A percentile compares a stretch with the other conserved stretches of the same genome.
phyloP scores from a whole-genome alignment of 306 rosid species.

The Spatholobus suberectus region DNA sequence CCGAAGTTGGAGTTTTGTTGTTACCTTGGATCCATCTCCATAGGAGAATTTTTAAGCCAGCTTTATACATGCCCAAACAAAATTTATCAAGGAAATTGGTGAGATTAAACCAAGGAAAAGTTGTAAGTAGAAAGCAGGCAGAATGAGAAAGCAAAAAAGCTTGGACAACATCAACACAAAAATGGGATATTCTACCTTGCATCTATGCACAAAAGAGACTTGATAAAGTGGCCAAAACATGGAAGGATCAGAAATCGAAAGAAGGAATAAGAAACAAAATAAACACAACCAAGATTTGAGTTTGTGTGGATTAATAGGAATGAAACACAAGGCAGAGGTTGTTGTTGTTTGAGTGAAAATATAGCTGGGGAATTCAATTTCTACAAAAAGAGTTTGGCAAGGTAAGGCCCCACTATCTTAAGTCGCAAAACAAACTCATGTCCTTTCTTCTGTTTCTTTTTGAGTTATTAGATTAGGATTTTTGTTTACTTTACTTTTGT shows the following conservation, averaged over 20 bases:
- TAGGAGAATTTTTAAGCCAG: not conserved
- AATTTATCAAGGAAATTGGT: not conserved
- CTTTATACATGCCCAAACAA: not conserved
- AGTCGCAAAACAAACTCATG: no score
- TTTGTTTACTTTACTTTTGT: no score
- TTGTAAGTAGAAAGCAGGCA: not conserved
- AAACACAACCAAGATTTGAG: not conserved
- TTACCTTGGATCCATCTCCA: not conserved
- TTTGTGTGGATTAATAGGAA: not conserved
- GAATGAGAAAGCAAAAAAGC: not conserved
- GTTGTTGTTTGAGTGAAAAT: not conserved
- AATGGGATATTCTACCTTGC: not conserved
- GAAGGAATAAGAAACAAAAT: not conserved
- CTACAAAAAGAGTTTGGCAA: not conserved
- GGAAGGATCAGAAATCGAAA: not conserved
- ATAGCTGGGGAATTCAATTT: not conserved
- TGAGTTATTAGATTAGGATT: no score
- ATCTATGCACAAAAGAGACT: not conserved
- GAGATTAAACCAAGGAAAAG: not conserved
- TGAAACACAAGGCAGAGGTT: not conserved
- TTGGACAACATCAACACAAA: constrained; percentile 4
- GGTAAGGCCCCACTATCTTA: not conserved
- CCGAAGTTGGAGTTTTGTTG: not conserved
- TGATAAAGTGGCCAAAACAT: not conserved
- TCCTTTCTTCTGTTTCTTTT: no score